Percentiles rank a stretch among this genome's conserved stretches.
Evolutionary conservation across 306 rosid species (phyloP).

Genomic region (Rosa lucieae): DNA sequence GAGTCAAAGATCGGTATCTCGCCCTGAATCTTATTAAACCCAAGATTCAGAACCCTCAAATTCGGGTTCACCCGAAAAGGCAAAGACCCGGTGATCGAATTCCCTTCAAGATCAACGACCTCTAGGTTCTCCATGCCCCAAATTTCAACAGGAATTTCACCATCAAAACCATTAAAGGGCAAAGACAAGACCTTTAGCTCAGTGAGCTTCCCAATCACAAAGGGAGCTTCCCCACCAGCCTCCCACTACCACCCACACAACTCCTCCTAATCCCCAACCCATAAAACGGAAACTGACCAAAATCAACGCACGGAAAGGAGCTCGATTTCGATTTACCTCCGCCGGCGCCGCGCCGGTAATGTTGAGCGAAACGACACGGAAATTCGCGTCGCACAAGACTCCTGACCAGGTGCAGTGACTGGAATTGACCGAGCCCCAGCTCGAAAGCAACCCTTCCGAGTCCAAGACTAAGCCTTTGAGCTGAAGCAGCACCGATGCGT

Average conservation of each 20-base stretch:
- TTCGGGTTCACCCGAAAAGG: conserved; percentile 41
- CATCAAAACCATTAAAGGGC: conserved; percentile 64
- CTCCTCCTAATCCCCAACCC: conserved; percentile 66
- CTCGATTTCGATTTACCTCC: conserved; percentile 30
- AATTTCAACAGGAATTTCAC: conserved; percentile 55
- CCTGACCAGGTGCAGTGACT: conserved; percentile 65
- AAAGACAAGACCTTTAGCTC: conserved; percentile 75
- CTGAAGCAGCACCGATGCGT: conserved; percentile 67
- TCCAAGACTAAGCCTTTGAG: conserved; percentile 62
- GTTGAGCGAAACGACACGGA: conserved; percentile 69
- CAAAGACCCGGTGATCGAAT: conserved; percentile 53
- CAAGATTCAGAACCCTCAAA: conserved; percentile 69
- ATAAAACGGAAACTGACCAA: conserved; percentile 59
- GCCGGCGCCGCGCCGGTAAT: conserved; percentile 42
- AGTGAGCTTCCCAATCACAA: conserved; percentile 47
- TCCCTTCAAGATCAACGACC: conserved; percentile 88
- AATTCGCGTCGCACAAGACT: conserved; percentile 56
- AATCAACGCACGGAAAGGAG: conserved; percentile 42
- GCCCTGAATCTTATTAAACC: conserved; percentile 66
- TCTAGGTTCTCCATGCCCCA: conserved; percentile 72
- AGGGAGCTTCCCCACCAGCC: conserved; percentile 55
- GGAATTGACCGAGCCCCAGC: conserved; percentile 40
- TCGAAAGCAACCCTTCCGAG: conserved; percentile 57
- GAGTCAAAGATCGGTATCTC: conserved; percentile 54
- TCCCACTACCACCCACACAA: conserved; percentile 45